Evolutionary conservation across 2,329 filamentous ascomycete species (phyloP).

Genomic region (Exophiala sideris): DNA sequence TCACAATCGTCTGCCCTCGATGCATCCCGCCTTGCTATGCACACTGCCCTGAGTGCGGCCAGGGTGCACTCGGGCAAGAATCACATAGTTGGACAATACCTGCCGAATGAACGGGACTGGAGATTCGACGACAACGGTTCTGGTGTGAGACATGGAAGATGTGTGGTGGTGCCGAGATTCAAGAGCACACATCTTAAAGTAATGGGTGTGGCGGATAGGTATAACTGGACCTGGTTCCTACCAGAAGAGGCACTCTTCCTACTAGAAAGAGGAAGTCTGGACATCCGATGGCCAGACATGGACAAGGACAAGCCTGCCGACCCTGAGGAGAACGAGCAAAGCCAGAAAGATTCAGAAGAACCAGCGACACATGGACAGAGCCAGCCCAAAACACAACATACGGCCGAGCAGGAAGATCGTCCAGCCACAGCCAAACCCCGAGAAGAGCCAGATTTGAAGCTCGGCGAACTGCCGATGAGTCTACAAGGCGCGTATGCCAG

Average conservation of each 20-base stretch:
- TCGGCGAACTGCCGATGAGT: constrained; percentile 73
- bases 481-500: constrained; percentile 86
- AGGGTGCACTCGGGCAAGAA: constrained; percentile 68
- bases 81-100: constrained; percentile 69
- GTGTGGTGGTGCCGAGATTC: constrained; percentile 66
- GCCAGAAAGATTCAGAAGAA: neutral
- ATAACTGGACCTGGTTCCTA: constrained; percentile 72
- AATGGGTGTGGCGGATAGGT: constrained; percentile 68
- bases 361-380: constrained; percentile 1
- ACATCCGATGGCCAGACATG: constrained; percentile 73
- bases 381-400: constrained; percentile 19
- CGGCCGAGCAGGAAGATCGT: constrained; percentile 7
- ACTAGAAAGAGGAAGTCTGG: constrained; percentile 80
- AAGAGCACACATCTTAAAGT: constrained; percentile 69
- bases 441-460: neutral
- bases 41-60: constrained; percentile 75
- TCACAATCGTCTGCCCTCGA: constrained; percentile 76
- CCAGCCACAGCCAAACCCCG: constrained; percentile 18
- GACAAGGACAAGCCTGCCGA: constrained; percentile 33
- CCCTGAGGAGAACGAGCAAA: constrained; percentile 17
- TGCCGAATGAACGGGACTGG: constrained; percentile 15
- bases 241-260: constrained; percentile 90
- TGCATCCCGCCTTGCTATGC: constrained; percentile 80
- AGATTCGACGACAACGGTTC: constrained; percentile 22
- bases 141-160: constrained; percentile 25